Evolutionary conservation across 352 stramenopile genomes (phyloP).

Genomic region (Elongisporangium undulatum): DNA sequence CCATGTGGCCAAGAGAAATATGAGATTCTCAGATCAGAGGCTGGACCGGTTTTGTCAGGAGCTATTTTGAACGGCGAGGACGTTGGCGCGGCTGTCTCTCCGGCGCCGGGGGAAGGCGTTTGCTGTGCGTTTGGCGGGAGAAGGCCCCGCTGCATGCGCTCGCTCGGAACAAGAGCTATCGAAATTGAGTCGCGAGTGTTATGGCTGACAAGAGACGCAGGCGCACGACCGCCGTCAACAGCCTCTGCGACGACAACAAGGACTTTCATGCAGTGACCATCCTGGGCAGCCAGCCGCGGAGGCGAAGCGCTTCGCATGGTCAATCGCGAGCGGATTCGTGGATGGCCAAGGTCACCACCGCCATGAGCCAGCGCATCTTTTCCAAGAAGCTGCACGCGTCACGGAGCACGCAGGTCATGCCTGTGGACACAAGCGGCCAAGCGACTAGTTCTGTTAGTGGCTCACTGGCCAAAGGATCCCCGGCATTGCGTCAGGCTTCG

Average conservation of each 20-base stretch:
- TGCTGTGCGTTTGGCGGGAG: constrained; percentile 1
- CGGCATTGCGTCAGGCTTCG: constrained; percentile 17
- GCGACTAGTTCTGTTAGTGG: constrained; percentile 6
- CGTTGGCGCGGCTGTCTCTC: not conserved
- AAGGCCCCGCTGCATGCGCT: not conserved
- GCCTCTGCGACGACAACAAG: constrained; percentile 16
- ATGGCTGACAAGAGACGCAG: constrained; percentile 43
- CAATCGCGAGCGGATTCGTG: constrained; percentile 40
- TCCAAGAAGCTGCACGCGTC: constrained; percentile 43
- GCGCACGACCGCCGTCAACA: constrained; percentile 20
- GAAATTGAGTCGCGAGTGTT: not conserved
- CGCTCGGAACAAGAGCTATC: not conserved
- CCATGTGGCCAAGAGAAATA: not conserved
- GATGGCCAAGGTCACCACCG: constrained; percentile 58
- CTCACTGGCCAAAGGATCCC: constrained; percentile 5
- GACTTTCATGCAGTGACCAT: constrained; percentile 33
- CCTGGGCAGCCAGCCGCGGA: constrained; percentile 3
- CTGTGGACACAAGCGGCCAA: constrained; percentile 13
- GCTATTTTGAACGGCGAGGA: not conserved
- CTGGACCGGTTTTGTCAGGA: not conserved
- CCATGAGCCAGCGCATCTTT: constrained; percentile 65
- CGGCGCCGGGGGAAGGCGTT: not conserved
- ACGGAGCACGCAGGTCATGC: constrained; percentile 61
- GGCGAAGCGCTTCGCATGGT: constrained; percentile 21
- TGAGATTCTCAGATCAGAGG: not conserved